A percentile compares a stretch with the other conserved stretches of the same genome.
Conservation (phyloP, 2,329 filamentous ascomycete genomes). For the Colletotrichum lini region DNA sequence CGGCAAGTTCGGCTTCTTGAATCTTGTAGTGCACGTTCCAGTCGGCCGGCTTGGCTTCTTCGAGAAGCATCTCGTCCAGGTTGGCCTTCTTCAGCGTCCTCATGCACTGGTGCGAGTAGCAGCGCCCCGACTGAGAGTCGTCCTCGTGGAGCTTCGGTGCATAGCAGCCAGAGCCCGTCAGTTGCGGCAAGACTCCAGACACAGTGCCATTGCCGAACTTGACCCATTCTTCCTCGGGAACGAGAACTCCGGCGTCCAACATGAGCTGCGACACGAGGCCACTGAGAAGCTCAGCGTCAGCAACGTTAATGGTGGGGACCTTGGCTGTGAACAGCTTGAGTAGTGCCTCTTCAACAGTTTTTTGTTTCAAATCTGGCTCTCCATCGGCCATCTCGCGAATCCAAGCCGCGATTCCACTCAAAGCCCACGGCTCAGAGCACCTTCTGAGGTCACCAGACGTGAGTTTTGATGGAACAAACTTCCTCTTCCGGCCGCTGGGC, state of each 20-base stretch:
- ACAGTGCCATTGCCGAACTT: conserved; percentile 87
- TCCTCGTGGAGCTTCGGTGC: conserved; percentile 84
- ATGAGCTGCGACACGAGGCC: conserved; percentile 84
- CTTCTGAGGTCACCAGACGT: conserved; percentile 85
- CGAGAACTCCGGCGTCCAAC: conserved; percentile 82
- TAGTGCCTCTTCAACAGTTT: conserved; percentile 88
- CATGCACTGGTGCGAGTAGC: conserved; percentile 95
- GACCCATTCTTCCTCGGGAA: conserved; percentile 97
- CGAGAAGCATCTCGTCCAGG: conserved; percentile 79
- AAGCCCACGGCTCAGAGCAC: conserved; percentile 91
- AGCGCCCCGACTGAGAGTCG: conserved; percentile 77
- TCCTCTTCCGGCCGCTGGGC: conserved; percentile 83
- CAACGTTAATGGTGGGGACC: conserved; percentile 98
- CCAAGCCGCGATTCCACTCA: conserved; percentile 91
- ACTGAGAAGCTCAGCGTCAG: conserved; percentile 91
- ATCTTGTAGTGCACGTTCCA: conserved; percentile 93
- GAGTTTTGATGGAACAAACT: conserved; percentile 89
- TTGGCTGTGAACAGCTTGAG: conserved; percentile 93
- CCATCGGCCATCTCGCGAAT: conserved; percentile 91
- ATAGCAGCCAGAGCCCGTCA: conserved; percentile 94
- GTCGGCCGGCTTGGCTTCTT: conserved; percentile 80
- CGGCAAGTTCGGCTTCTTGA: conserved; percentile 81
- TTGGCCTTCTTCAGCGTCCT: conserved; percentile 96
- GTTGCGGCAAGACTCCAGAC: conserved; percentile 92
- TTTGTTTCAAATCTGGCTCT: conserved; percentile 87